phyloP scores from a whole-genome alignment of 2,329 filamentous ascomycete species.

The Myriosclerotinia curreyana region DNA sequence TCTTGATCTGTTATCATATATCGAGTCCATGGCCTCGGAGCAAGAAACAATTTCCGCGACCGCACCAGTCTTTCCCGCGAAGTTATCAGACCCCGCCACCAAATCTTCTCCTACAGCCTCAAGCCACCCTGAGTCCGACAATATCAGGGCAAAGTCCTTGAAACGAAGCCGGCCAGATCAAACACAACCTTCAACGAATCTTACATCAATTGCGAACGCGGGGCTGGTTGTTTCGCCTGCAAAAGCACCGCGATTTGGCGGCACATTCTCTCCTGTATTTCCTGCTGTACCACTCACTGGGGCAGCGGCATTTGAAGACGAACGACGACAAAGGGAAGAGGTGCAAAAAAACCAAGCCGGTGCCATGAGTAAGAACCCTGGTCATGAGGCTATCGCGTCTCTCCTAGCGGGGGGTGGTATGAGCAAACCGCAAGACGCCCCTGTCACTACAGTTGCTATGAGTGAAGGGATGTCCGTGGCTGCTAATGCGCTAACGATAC shows the following conservation, averaged over 20 bases:
- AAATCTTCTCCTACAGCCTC: slow-evolving; percentile 24
- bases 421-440: slow-evolving; percentile 55
- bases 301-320: slow-evolving; percentile 54
- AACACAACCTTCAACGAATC: slow-evolving; percentile 27
- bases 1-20: neutral
- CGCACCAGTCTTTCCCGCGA: slow-evolving; percentile 31
- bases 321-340: slow-evolving; percentile 49
- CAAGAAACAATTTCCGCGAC: slow-evolving; percentile 32
- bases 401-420: slow-evolving; percentile 54
- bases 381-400: slow-evolving; percentile 52
- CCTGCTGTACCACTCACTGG: slow-evolving; percentile 49
- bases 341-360: slow-evolving; percentile 42
- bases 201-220: slow-evolving; percentile 34
- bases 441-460: slow-evolving; percentile 37
- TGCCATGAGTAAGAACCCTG: slow-evolving; percentile 52
- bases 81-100: slow-evolving; percentile 29
- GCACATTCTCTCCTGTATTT: slow-evolving; percentile 38
- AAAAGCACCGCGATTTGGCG: slow-evolving; percentile 38
- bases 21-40: slow-evolving; percentile 37
- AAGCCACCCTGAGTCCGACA: slow-evolving; percentile 28
- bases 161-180: slow-evolving; percentile 37
- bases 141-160: slow-evolving; percentile 33
- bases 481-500: slow-evolving; percentile 37
- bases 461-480: slow-evolving; percentile 37
- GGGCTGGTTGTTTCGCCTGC: slow-evolving; percentile 36